A percentile compares a stretch with the other conserved stretches of the same genome.
Conservation (phyloP, 31 red algal genomes). For the Asparagopsis taxiformis region DNA sequence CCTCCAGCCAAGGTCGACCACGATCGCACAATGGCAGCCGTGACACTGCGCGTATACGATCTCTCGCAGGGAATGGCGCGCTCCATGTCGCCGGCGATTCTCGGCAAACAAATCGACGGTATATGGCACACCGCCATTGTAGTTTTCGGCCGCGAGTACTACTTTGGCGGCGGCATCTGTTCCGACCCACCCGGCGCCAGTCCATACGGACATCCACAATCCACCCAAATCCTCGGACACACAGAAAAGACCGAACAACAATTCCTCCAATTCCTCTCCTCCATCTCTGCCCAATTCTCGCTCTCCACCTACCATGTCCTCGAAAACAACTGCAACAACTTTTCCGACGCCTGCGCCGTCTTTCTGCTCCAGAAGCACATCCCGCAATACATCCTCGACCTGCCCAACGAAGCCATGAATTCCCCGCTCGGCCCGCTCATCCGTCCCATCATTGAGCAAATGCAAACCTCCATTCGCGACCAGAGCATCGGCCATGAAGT, state of each 20-base stretch:
- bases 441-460: constrained; percentile 71
- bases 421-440: constrained; percentile 74
- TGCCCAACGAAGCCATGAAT: constrained; percentile 70
- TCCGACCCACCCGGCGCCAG: constrained; percentile 62
- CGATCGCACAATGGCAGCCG: constrained; percentile 50
- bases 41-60: constrained; percentile 88
- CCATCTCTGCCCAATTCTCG: constrained; percentile 44
- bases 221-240: constrained; percentile 40
- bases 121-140: constrained; percentile 94
- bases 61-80: constrained; percentile 82
- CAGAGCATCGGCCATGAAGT: constrained; percentile 60
- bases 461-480: constrained; percentile 50
- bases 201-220: constrained; percentile 71
- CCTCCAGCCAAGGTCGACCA: no score
- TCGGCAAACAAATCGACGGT: constrained; percentile 79
- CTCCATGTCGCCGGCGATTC: constrained; percentile 52
- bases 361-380: constrained; percentile 73
- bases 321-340: constrained; percentile 94
- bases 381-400: constrained; percentile 80
- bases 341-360: constrained; percentile 58
- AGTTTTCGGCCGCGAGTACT: constrained; percentile 80
- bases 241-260: constrained; percentile 48
- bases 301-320: constrained; percentile 78
- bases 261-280: constrained; percentile 65
- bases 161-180: constrained; percentile 92